Conservation (phyloP, 75 land plant genomes). For the Pseudotsuga menziesii region DNA sequence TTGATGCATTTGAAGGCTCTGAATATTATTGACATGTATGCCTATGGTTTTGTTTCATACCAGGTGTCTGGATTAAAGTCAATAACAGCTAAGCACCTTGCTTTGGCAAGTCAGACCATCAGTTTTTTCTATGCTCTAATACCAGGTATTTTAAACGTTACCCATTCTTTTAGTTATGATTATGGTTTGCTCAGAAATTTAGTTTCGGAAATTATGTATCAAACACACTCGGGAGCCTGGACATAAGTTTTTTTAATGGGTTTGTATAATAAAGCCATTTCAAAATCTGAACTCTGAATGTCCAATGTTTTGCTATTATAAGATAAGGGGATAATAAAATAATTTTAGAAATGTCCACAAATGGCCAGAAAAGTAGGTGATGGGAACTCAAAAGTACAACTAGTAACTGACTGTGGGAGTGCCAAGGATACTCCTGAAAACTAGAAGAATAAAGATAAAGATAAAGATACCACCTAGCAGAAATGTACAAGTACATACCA, state of each 20-base stretch:
- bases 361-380: no score
- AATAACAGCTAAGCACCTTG: slow-evolving; percentile 94
- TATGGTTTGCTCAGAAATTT: background rate
- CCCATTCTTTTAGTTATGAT: background rate
- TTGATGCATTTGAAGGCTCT: background rate
- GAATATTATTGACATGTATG: background rate
- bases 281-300: no score
- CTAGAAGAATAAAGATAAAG: no score
- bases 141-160: slow-evolving; percentile 52
- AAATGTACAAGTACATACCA: no score
- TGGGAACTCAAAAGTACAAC: no score
- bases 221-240: background rate
- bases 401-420: no score
- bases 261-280: background rate
- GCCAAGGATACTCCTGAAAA: no score
- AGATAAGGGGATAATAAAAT: no score
- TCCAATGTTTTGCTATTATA: no score
- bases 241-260: background rate
- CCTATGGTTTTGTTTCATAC: slow-evolving; percentile 7
- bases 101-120: slow-evolving; percentile 93
- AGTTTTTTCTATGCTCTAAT: slow-evolving; percentile 83
- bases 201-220: background rate
- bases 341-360: no score
- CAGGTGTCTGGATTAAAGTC: slow-evolving; percentile 99
- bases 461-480: no score